Conservation (phyloP, 1,284 basidiomycete species). For the Takashimella tepidaria region DNA sequence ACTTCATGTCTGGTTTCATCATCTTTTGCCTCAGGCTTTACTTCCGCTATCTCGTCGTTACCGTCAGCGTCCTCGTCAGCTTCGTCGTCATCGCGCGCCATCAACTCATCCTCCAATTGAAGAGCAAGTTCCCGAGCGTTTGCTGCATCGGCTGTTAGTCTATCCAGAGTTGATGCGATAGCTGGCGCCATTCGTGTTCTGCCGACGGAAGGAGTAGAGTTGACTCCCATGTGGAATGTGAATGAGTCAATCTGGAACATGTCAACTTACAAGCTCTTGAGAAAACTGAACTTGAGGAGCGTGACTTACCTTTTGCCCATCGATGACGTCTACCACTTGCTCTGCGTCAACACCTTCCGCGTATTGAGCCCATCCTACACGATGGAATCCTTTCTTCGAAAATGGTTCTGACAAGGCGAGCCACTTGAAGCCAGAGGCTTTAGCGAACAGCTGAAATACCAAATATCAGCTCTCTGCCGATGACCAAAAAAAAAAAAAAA, state of each 20-base stretch:
- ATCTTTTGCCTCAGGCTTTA: slow-evolving; percentile 44
- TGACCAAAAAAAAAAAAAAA: too few species aligned
- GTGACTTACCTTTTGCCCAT: slow-evolving; percentile 72
- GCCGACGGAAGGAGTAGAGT: slow-evolving; percentile 69
- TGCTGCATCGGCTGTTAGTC: slow-evolving; percentile 69
- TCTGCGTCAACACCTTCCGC: slow-evolving; percentile 74
- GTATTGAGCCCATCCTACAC: slow-evolving; percentile 87
- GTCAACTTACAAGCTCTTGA: slow-evolving; percentile 5
- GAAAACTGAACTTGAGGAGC: too few species aligned
- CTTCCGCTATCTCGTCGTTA: slow-evolving; percentile 57
- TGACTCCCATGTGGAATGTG: slow-evolving; percentile 81
- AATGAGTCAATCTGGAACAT: slow-evolving; percentile 75
- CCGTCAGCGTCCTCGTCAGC: slow-evolving; percentile 54
- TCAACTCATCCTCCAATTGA: slow-evolving; percentile 61
- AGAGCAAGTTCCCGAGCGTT: slow-evolving; percentile 65
- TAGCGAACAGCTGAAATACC: slow-evolving; percentile 37
- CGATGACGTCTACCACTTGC: slow-evolving; percentile 62
- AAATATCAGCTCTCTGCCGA: too few species aligned
- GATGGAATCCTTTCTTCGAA: slow-evolving; percentile 82
- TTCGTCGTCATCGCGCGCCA: slow-evolving; percentile 47
- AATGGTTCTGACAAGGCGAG: slow-evolving; percentile 84
- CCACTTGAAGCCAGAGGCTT: slow-evolving; percentile 54
- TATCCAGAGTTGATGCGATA: slow-evolving; percentile 67
- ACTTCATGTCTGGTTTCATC: slow-evolving; percentile 5
- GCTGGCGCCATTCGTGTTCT: slow-evolving; percentile 73